A percentile compares a stretch with the other conserved stretches of the same genome.
Evolutionary conservation across 208 protist genomes (phyloP).

Genomic region (Angomonas ambiguus): DNA sequence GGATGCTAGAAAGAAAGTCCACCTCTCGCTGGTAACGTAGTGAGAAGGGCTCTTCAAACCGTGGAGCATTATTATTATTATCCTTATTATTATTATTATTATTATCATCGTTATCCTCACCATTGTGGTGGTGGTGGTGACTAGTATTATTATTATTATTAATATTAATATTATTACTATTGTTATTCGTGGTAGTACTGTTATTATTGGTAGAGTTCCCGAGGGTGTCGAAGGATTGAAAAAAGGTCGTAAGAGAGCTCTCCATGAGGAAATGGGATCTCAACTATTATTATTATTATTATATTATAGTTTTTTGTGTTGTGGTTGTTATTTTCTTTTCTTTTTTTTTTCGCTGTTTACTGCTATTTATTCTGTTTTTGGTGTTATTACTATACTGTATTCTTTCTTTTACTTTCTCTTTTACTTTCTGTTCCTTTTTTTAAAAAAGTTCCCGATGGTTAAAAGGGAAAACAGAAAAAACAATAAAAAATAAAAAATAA

Average conservation of each 20-base stretch:
- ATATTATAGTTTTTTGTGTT: too few relatives aligned
- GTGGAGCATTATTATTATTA: background rate
- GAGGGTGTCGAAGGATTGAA: background rate
- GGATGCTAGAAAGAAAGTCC: background rate
- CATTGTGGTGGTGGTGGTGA: too few relatives aligned
- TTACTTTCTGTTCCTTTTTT: conserved; percentile 3
- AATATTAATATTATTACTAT: too few relatives aligned
- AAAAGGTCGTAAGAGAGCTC: too few relatives aligned
- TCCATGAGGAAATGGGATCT: too few relatives aligned
- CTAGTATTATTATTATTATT: background rate
- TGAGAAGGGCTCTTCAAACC: background rate
- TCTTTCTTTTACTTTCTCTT: background rate
- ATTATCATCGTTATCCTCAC: too few relatives aligned
- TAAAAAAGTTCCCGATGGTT: too few relatives aligned
- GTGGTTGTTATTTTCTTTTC: background rate
- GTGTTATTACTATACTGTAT: conserved; percentile 3
- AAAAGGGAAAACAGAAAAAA: too few relatives aligned
- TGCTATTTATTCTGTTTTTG: background rate
- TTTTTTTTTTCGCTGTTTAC: background rate
- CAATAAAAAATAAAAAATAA: background rate
- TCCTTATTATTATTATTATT: background rate
- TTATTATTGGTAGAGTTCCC: background rate
- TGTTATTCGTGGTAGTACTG: background rate
- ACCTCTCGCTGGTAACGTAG: background rate
- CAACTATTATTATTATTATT: too few relatives aligned